These are phyloP conservation scores for Aspergillus tanneri DNA, from an alignment of 2,329 filamentous ascomycete species.

Conservation along the genomic window DNA sequence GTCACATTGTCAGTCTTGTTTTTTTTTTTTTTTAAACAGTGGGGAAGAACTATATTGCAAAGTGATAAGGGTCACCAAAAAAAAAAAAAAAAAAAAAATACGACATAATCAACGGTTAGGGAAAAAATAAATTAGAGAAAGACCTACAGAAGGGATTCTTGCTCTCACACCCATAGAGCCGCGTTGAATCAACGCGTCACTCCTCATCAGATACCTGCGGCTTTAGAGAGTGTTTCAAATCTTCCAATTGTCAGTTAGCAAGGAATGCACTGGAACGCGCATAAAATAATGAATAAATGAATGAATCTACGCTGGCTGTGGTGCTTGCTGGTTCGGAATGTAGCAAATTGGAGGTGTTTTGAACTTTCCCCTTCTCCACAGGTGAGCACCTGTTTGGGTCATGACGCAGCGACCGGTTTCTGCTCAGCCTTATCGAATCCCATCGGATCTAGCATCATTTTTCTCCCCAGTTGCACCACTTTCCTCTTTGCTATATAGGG, in stretches of 20 bases:
- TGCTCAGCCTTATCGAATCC: conserved; percentile 32
- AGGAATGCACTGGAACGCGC: no score
- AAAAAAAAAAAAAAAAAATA: background rate
- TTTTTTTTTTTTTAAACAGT: no score
- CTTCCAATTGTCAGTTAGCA: background rate
- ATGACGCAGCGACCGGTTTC: conserved; percentile 36
- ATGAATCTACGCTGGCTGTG: background rate
- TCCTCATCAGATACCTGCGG: conserved; percentile 20
- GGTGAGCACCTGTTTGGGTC: conserved; percentile 25
- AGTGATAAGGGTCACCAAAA: conserved; percentile 9
- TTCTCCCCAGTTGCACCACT: conserved; percentile 6
- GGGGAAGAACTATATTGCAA: no score
- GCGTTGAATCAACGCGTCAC: conserved; percentile 20
- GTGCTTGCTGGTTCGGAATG: conserved; percentile 15
- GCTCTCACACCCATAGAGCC: conserved; percentile 26
- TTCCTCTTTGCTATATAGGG: background rate
- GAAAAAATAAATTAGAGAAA: conserved; percentile 18
- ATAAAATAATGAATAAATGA: background rate
- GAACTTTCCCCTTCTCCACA: conserved; percentile 39
- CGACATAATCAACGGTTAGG: background rate
- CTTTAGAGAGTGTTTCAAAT: background rate
- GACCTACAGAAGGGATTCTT: conserved; percentile 28
- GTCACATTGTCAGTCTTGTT: conserved; percentile 16
- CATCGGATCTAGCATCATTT: conserved; percentile 1
- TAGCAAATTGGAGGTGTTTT: conserved; percentile 31